These are phyloP conservation scores for Trapa incisa DNA, from an alignment of 345 rosid genomes.

Conservation along the genomic window DNA sequence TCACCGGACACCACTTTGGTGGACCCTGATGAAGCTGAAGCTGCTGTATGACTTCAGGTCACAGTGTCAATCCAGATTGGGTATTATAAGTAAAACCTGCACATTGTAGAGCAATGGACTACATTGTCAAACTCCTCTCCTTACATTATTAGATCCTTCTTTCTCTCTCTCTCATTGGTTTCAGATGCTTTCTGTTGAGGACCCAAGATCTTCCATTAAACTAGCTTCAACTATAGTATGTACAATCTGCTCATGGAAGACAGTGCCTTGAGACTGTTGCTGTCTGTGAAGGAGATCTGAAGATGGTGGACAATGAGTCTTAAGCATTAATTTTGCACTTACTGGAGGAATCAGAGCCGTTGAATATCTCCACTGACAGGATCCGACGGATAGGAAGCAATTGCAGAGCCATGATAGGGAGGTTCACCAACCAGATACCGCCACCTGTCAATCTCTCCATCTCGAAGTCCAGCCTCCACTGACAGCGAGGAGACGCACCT, in stretches of 20 bases:
- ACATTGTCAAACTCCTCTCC: constrained; percentile 3
- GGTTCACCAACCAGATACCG: constrained; percentile 14
- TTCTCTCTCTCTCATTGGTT: neutral
- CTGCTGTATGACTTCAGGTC: constrained; percentile 26
- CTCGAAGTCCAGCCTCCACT: neutral
- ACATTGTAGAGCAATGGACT: neutral
- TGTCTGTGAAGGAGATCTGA: too few relatives aligned
- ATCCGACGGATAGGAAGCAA: constrained; percentile 43
- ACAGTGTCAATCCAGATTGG: neutral
- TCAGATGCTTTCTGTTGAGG: constrained; percentile 13
- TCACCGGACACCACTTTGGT: constrained; percentile 41
- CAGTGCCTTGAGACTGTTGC: too few relatives aligned
- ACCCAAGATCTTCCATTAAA: constrained; percentile 30
- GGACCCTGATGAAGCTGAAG: constrained; percentile 58
- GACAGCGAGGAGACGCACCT: constrained; percentile 32
- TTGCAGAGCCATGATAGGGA: constrained; percentile 21
- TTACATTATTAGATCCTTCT: constrained; percentile 39
- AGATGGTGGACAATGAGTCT: too few relatives aligned
- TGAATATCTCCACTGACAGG: neutral
- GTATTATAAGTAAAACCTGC: neutral
- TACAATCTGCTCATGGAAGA: too few relatives aligned
- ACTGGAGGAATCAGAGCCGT: constrained; percentile 5
- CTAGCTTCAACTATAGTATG: constrained; percentile 28
- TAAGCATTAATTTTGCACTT: too few relatives aligned
- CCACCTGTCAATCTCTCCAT: constrained; percentile 24